Evolutionary conservation across 2,329 filamentous ascomycete species (phyloP), one percentile per base, ranked within the genome.

Genomic region (Cryoendolithus antarcticus): DNA sequence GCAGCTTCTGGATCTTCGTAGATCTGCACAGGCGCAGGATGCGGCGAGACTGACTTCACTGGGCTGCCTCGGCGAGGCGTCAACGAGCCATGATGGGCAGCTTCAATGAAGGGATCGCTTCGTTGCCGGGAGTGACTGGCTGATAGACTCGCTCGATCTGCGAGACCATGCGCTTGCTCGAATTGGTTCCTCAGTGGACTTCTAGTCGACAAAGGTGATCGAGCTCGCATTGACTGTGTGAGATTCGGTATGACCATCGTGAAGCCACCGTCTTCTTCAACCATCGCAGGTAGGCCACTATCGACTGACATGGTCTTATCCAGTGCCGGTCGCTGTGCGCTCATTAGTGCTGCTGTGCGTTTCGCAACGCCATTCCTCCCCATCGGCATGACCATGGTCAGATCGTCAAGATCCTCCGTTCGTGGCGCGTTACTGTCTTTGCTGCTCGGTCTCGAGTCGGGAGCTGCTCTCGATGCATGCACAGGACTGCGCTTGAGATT

Each of bases 1-100:
- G 59, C 59, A 30, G 60, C 62, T 38, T 68, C 66, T 1, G 69
- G 69, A 44, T 73, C 70, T 52, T 74, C 71, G 45, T 70, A 72
- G 21, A 71, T 68, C 38, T 66, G 65, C 3, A 71, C 65, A 38
- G 63, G 64, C 19, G 64, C 63, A 5, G 44, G 38, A 34, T 49
- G 47, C n/a, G 52, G 47, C 8, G 48, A 45, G 27, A 40, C 37
- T 29, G 44, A 36, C 42, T 57, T 58, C 12, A 49, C 48, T 24
- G 55, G 52, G 37, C 50, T 54, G 24, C 34, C 35, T 8, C 40
- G 35, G 4, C 40, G 40, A 12, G 27, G 28, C 21, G 35, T 31
- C 4, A 35, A 35, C 21, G 30, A 33, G 8, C 15, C 37, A 21
- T 35, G 39, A 8, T 27, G 24, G 19, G 39, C 36, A 8, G 11